These are phyloP conservation scores for Testicularia cyperi DNA, from an alignment of 1,284 basidiomycete genomes.

Conservation along the genomic window DNA sequence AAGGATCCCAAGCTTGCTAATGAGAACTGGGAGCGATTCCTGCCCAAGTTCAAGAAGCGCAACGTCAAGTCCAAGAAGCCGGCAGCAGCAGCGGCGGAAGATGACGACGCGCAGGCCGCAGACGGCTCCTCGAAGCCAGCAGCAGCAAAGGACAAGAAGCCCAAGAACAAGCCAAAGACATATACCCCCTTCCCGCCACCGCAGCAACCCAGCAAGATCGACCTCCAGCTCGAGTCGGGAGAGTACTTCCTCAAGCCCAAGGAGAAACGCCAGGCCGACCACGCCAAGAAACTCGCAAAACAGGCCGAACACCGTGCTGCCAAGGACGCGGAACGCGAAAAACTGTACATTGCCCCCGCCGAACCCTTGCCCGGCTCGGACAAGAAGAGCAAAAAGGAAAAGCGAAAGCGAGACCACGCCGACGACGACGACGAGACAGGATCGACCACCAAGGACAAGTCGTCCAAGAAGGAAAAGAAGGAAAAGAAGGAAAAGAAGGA, in stretches of 20 bases:
- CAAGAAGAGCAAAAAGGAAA: too few relatives aligned
- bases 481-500: too few relatives aligned
- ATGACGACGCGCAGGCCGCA: background rate
- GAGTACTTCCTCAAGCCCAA: slow-evolving; percentile 67
- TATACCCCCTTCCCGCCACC: slow-evolving; percentile 99
- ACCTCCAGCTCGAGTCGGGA: slow-evolving; percentile 89
- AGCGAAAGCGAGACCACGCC: too few relatives aligned
- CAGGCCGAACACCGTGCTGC: slow-evolving; percentile 38
- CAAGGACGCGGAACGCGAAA: slow-evolving; percentile 45
- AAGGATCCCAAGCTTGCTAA: slow-evolving; percentile 94
- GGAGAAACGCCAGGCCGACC: slow-evolving; percentile 68
- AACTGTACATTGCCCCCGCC: slow-evolving; percentile 39
- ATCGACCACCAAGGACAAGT: too few relatives aligned
- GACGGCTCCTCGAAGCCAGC: slow-evolving; percentile 1
- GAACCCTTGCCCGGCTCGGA: too few relatives aligned
- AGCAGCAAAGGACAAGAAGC: slow-evolving; percentile 63
- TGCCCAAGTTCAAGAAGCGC: slow-evolving; percentile 91
- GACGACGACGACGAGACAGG: too few relatives aligned
- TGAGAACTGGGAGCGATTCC: slow-evolving; percentile 96
- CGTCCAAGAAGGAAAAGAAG: too few relatives aligned
- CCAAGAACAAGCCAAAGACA: slow-evolving; percentile 73
- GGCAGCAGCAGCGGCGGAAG: slow-evolving; percentile 9
- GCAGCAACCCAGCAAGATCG: slow-evolving; percentile 90
- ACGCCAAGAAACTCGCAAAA: slow-evolving; percentile 31
- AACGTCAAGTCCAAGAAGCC: slow-evolving; percentile 73